Conservation (phyloP, 495 filamentous ascomycete species). For the Podospora fimiseda region DNA sequence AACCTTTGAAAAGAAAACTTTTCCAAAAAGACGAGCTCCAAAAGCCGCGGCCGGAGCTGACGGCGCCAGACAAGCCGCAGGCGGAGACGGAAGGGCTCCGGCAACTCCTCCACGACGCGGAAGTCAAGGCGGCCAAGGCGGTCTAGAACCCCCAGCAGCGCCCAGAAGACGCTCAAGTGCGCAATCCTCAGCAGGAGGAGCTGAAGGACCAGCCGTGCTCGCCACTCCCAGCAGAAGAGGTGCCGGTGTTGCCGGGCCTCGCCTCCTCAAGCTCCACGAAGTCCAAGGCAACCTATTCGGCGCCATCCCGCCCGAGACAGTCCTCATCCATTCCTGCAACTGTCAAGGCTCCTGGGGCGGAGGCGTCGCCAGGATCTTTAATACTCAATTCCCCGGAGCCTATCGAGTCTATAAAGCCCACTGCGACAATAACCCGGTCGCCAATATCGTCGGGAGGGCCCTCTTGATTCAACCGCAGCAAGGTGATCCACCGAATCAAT, state of each 20-base stretch:
- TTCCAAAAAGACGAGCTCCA: too few relatives aligned
- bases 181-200: too few relatives aligned
- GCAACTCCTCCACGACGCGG: too few relatives aligned
- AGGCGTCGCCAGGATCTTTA: slow-evolving; percentile 21
- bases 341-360: slow-evolving; percentile 17
- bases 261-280: slow-evolving; percentile 11
- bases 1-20: too few relatives aligned
- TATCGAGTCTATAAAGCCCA: slow-evolving; percentile 14
- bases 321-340: slow-evolving; percentile 30
- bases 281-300: slow-evolving; percentile 18
- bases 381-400: slow-evolving; percentile 15
- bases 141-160: too few relatives aligned
- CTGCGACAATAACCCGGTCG: slow-evolving; percentile 13
- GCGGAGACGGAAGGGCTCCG: too few relatives aligned
- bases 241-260: not conserved
- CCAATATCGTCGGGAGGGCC: slow-evolving; percentile 17
- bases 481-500: slow-evolving; percentile 13
- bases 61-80: too few relatives aligned
- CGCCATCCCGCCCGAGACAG: slow-evolving; percentile 16
- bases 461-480: slow-evolving; percentile 17
- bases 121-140: too few relatives aligned
- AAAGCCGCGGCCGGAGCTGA: too few relatives aligned
- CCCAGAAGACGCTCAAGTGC: too few relatives aligned
- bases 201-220: too few relatives aligned
- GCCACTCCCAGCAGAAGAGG: too few relatives aligned